Evolutionary conservation across 306 rosid genomes (phyloP).

Genomic region (Pueraria montana): DNA sequence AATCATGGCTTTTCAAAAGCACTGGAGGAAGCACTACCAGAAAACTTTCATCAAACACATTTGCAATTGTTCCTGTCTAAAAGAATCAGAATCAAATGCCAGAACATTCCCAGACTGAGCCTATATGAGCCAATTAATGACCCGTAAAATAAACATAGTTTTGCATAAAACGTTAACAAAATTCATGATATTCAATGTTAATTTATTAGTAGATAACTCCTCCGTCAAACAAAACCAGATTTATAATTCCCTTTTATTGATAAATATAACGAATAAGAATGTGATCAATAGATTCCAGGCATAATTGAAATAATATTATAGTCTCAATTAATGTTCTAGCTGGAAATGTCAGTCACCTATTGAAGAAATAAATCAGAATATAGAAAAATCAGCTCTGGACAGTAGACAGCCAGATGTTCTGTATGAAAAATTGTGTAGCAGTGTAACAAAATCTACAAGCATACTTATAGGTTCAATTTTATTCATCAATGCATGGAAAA

Average conservation of each 20-base stretch:
- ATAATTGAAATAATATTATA: conserved; percentile 22
- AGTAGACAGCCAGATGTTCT: conserved; percentile 19
- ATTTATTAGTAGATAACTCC: conserved; percentile 4
- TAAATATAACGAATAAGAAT: neutral
- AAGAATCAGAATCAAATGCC: neutral
- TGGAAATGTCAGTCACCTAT: neutral
- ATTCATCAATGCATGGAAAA: conserved; percentile 30
- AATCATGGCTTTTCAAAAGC: conserved; percentile 20
- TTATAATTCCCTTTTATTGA: neutral
- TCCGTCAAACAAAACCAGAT: neutral
- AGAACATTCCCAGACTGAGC: neutral
- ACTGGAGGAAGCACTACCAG: neutral
- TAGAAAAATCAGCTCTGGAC: conserved; percentile 13
- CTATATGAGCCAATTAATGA: conserved; percentile 15
- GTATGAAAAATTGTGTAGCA: conserved; percentile 16
- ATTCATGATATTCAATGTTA: neutral
- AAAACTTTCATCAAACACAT: conserved; percentile 2
- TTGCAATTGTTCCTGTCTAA: neutral
- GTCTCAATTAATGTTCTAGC: conserved; percentile 39
- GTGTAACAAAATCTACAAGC: conserved; percentile 33
- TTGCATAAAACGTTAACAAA: neutral
- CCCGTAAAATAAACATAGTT: neutral
- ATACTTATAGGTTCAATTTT: conserved; percentile 29
- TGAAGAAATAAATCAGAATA: neutral
- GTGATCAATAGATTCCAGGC: conserved; percentile 6